These are phyloP conservation scores for Abrus precatorius DNA, from an alignment of 306 rosid genomes.

Conservation along the genomic window DNA sequence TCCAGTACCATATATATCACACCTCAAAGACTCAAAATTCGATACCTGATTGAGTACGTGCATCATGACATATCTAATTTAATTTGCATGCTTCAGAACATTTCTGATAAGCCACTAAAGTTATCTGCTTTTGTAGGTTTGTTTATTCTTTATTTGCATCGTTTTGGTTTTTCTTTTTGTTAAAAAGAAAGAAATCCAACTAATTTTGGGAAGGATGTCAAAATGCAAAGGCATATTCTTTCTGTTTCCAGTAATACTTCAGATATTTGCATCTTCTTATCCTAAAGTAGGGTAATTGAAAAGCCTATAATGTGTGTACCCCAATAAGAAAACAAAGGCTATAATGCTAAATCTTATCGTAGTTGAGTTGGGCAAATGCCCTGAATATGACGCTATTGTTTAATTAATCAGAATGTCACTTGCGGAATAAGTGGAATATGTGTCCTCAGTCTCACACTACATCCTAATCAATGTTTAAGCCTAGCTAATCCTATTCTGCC, in stretches of 20 bases:
- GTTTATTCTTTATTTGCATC: not conserved
- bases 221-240: slow-evolving; percentile 40
- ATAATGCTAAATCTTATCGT: not conserved
- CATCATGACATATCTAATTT: slow-evolving; percentile 10
- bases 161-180: not conserved
- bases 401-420: slow-evolving; percentile 30
- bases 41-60: not conserved
- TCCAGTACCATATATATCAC: not conserved
- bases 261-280: slow-evolving; percentile 10
- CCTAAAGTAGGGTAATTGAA: not conserved
- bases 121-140: not conserved
- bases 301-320: not conserved
- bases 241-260: slow-evolving; percentile 3
- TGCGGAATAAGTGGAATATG: not conserved
- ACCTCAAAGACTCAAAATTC: not conserved
- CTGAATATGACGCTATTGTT: slow-evolving; percentile 4
- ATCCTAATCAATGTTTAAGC: not conserved
- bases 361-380: slow-evolving; percentile 4
- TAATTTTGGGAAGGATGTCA: slow-evolving; percentile 9
- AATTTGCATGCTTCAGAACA: slow-evolving; percentile 23
- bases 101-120: slow-evolving; percentile 11
- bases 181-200: not conserved
- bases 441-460: slow-evolving; percentile 12
- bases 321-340: not conserved
- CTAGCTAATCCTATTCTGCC: slow-evolving; percentile 1